Base-by-base conservation (phyloP, 2,329 filamentous ascomycete species). In the Phaeoacremonium minimum region DNA sequence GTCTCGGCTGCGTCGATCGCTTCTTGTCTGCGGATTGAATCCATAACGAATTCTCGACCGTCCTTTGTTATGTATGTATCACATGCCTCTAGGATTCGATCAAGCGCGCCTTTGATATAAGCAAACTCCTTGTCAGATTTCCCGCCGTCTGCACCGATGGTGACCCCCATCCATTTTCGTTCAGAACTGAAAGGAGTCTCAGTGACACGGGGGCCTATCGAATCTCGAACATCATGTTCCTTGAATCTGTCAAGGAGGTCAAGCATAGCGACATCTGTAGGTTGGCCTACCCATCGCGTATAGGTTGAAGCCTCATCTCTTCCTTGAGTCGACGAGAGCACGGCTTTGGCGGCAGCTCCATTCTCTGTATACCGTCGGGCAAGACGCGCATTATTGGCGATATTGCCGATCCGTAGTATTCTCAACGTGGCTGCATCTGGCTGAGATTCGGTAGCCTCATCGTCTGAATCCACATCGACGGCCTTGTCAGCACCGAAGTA, bases 161-260 rank as follows among this genome's bases (percentile, higher is more conserved):
- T 85, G 18, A 96, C 90, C 20, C 94, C 94, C 94, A 98, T 98
- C 91, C 91, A 98, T 62, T 98, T 98, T 39, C 91, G 79, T 56
- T 95, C 89, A 1, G 93, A 98, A 57, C 91, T 97, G 61, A 98
- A 98, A 0, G 93, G 90, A 0, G 87, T 90, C 59, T 98, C 93
- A 30, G 81, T 80, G 19, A 85, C 77, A 33, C 91, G 85, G 19
- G 77, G 74, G n/a, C 89, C 89, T 36, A 95, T 79, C 8, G 86
- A 83, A 32, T 93, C 85, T 43, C 94, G 83, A 31, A 94, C 80
- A 61, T 98, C 93, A 46, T 95, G 87, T 58, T 96, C 91, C 41
- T 85, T 85, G 55, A 95, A 93, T 16, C 80, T 77, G 63, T 98
- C 94, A 20, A 98, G 70, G 35, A 98, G 71, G 61, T 98, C 93